Percentiles rank a stretch among this genome's conserved stretches.
Conservation (phyloP, 2,329 filamentous ascomycete species). For the Apiospora malaysiana region DNA sequence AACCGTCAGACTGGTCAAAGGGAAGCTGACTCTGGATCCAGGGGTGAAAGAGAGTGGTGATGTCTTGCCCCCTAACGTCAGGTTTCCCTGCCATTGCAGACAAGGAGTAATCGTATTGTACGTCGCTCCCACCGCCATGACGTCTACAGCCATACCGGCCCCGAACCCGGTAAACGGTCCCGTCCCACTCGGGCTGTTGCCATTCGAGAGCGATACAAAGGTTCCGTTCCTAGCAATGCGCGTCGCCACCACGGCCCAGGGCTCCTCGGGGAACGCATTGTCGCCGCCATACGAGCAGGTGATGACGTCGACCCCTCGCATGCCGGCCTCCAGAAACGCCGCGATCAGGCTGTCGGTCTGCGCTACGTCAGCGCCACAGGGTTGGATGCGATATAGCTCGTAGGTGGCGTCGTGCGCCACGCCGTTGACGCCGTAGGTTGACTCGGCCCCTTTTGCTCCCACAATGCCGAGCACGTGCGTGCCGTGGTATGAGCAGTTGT, state of each 20-base stretch:
- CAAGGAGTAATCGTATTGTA: conserved; percentile 2
- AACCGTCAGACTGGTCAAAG: not conserved
- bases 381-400: conserved; percentile 12
- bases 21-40: not conserved
- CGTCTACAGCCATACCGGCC: not conserved
- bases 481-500: conserved; percentile 14
- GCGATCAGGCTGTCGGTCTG: conserved; percentile 25
- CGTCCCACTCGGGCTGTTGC: conserved; percentile 9
- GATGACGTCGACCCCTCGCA: not conserved
- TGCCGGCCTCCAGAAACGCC: not conserved
- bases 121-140: not conserved
- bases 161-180: not conserved
- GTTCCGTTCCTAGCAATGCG: not conserved
- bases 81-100: not conserved
- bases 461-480: conserved; percentile 18
- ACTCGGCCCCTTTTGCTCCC: not conserved
- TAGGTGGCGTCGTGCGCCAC: conserved; percentile 7
- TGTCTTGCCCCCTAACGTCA: not conserved
- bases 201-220: not conserved
- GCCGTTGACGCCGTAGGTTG: conserved; percentile 11
- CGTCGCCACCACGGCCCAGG: conserved; percentile 1
- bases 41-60: not conserved
- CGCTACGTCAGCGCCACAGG: not conserved
- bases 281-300: conserved; percentile 12
- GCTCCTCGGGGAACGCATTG: conserved; percentile 10